Conservation (phyloP, 225 moss, liverwort and hornwort species). For the Pseudisothecium myosuroides region DNA sequence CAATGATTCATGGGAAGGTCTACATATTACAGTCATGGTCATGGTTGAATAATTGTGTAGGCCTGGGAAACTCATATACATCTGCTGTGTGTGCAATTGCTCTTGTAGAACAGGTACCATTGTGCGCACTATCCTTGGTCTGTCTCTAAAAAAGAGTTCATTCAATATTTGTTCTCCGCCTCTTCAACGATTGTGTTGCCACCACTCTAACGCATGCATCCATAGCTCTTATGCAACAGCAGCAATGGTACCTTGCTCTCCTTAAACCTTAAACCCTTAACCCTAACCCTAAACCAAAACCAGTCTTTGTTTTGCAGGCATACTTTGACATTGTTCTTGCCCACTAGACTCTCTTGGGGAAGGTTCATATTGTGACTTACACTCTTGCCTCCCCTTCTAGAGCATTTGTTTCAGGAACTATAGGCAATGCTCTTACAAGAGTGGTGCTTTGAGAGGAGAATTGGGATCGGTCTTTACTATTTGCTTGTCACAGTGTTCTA, state of each 20-base stretch:
- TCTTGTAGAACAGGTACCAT: conserved; percentile 58
- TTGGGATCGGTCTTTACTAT: too few relatives aligned
- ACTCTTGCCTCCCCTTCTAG: too few relatives aligned
- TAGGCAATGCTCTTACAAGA: too few relatives aligned
- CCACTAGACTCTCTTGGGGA: too few relatives aligned
- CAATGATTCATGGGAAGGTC: background rate
- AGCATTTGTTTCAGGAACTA: too few relatives aligned
- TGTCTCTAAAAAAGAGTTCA: conserved; percentile 93
- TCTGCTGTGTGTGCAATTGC: background rate
- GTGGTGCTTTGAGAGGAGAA: too few relatives aligned
- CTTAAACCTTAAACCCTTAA: too few relatives aligned
- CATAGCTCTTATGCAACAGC: conserved; percentile 67
- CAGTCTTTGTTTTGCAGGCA: too few relatives aligned
- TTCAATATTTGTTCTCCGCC: conserved; percentile 94
- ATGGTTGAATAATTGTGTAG: background rate
- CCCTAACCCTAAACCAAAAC: too few relatives aligned
- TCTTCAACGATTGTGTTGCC: conserved; percentile 94
- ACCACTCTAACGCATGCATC: conserved; percentile 87
- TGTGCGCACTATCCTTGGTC: conserved; percentile 71
- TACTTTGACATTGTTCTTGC: too few relatives aligned
- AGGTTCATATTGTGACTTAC: too few relatives aligned
- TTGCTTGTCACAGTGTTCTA: too few relatives aligned
- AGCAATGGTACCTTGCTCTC: conserved; percentile 82
- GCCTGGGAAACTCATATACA: background rate
- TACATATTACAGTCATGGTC: background rate